phyloP scores from a whole-genome alignment of 495 filamentous ascomycete genomes.

The Talaromyces adpressus region DNA sequence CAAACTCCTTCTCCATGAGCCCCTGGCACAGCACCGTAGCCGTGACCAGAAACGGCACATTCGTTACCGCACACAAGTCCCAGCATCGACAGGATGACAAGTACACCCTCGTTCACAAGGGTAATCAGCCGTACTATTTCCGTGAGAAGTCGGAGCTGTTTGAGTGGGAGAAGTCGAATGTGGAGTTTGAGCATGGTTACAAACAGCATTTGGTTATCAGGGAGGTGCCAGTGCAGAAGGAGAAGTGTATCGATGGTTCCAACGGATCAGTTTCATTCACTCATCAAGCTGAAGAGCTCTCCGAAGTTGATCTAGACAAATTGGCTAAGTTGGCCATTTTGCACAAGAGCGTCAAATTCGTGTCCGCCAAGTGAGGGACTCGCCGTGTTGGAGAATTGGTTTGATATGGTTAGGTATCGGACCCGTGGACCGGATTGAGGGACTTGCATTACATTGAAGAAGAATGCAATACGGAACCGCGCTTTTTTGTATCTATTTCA shows the following conservation, averaged over 20 bases:
- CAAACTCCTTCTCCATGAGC: slow-evolving; percentile 19
- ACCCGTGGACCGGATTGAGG: background rate
- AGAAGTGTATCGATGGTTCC: background rate
- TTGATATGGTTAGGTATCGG: background rate
- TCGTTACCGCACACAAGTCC: slow-evolving; percentile 26
- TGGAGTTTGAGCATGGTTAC: slow-evolving; percentile 28
- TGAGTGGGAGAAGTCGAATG: slow-evolving; percentile 19
- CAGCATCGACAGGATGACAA: slow-evolving; percentile 28
- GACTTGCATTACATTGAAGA: background rate
- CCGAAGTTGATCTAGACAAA: background rate
- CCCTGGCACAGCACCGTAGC: slow-evolving; percentile 37
- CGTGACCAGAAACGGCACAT: slow-evolving; percentile 30
- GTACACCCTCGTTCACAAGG: slow-evolving; percentile 31
- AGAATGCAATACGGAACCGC: background rate
- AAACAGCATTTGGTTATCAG: background rate
- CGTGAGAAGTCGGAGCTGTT: slow-evolving; percentile 21
- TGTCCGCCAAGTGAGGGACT: background rate
- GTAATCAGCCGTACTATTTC: slow-evolving; percentile 30
- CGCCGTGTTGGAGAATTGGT: background rate
- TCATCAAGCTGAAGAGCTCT: background rate
- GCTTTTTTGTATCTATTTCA: background rate
- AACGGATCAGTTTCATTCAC: background rate
- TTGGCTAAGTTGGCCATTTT: background rate
- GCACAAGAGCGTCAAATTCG: background rate
- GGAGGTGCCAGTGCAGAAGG: background rate